These are phyloP conservation scores for Blastobotrys aristatus DNA, from an alignment of 1,139 yeast genomes.

Conservation along the genomic window DNA sequence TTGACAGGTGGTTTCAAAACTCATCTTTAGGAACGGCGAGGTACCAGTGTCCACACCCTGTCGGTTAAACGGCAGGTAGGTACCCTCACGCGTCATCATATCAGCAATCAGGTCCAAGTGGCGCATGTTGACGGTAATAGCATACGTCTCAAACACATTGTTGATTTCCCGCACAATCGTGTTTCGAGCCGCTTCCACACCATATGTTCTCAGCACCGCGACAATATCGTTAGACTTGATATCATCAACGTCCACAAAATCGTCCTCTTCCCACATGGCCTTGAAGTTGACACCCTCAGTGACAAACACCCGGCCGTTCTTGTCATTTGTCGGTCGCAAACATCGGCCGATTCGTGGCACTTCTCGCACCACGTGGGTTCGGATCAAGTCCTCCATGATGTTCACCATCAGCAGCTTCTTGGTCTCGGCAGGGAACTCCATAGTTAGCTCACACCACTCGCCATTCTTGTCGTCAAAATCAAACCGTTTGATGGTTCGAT, in stretches of 20 bases:
- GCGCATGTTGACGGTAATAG: constrained; percentile 87
- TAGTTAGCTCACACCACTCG: constrained; percentile 86
- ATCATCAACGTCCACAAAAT: constrained; percentile 80
- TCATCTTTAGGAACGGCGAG: constrained; percentile 97
- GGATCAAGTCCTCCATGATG: constrained; percentile 88
- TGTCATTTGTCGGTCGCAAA: constrained; percentile 70
- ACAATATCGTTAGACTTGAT: constrained; percentile 90
- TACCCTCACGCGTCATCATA: constrained; percentile 99
- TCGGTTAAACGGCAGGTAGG: constrained; percentile 93
- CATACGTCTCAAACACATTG: constrained; percentile 94
- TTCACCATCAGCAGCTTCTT: constrained; percentile 97
- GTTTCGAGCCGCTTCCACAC: constrained; percentile 98
- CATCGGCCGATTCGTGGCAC: constrained; percentile 90
- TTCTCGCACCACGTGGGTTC: constrained; percentile 88
- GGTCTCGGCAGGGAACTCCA: constrained; percentile 79
- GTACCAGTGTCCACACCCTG: constrained; percentile 96
- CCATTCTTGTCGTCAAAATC: constrained; percentile 88
- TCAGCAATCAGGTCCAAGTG: constrained; percentile 97
- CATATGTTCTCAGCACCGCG: constrained; percentile 85
- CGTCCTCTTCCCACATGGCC: constrained; percentile 98
- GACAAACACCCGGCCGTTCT: constrained; percentile 60
- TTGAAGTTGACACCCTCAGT: constrained; percentile 98
- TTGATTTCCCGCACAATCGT: constrained; percentile 95
- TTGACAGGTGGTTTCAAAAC: constrained; percentile 97
- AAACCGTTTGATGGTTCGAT: constrained; percentile 68